Evolutionary conservation across 1,284 basidiomycete genomes (phyloP).

Genomic region (Xerocomus amazonicus): DNA sequence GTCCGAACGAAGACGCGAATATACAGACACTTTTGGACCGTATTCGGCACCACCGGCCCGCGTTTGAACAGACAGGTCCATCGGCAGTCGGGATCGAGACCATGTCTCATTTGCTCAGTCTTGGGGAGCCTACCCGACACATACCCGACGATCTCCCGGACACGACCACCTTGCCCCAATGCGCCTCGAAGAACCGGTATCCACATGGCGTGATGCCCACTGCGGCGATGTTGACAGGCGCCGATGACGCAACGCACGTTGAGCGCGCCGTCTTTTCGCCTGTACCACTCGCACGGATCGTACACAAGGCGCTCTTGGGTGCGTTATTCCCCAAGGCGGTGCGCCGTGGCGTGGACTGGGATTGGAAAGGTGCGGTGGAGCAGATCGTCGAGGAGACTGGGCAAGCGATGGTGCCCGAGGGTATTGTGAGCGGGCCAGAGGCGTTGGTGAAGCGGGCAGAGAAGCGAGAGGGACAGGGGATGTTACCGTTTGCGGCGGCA

Average conservation of each 20-base stretch:
- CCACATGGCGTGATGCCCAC: conserved; percentile 15
- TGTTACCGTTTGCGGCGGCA: conserved; percentile 24
- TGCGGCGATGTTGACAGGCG: conserved; percentile 20
- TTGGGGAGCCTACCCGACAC: conserved; percentile 7
- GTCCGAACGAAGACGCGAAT: conserved; percentile 20
- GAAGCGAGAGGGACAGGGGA: not conserved
- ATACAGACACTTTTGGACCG: conserved; percentile 14
- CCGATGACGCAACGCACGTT: not conserved
- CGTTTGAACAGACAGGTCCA: not conserved
- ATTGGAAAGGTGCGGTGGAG: conserved; percentile 17
- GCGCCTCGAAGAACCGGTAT: not conserved
- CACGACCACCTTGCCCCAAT: not conserved
- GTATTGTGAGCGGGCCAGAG: not conserved
- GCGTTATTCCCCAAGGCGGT: conserved; percentile 24
- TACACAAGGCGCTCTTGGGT: conserved; percentile 23
- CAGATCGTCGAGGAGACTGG: conserved; percentile 18
- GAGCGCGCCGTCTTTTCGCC: conserved; percentile 14
- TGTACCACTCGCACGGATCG: conserved; percentile 22
- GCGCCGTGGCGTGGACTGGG: conserved; percentile 16
- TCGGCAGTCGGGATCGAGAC: conserved; percentile 15
- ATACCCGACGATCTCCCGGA: conserved; percentile 9
- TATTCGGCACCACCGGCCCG: conserved; percentile 7
- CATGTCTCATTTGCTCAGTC: conserved; percentile 22
- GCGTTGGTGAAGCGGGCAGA: not conserved
- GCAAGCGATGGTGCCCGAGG: conserved; percentile 24